Evolutionary conservation across 768 basidiomycete species (phyloP), one percentile per base, ranked within the genome.

Genomic region (Tylopilus plumbeoviolaceoides): DNA sequence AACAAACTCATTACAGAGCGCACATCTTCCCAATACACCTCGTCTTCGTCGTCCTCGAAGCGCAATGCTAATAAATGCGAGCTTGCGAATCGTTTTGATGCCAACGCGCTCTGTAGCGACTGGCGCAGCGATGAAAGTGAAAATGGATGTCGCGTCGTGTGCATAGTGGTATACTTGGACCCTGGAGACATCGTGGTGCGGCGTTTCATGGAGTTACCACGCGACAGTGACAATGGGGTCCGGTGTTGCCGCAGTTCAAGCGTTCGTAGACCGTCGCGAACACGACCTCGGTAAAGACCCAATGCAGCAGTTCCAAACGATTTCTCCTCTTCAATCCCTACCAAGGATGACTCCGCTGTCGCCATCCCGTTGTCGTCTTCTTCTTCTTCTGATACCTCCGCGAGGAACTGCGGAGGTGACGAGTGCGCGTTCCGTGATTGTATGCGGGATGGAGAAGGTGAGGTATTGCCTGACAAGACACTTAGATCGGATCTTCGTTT

Each of bases 1-100:
- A 92, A 67, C 12, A 92, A 65, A 12, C 74, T 75, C 76, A 91
- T 84, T 45, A 93, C 81, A 25, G 84, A 81, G 14, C 85, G 78
- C 27, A 89, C 89, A 59, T 91, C 85, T 59, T 91, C 90, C 90
- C 90, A 93, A 59, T 93, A 93, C 6, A 76, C 73, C 47, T 85
- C 84, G 56, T 89, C 87, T 31, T 84, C 87, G 44, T 81, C 82
- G 43, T 85, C 84, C 69, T 71, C 75, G 63, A 93, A 93, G 2
- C 91, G 78, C 45, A 93, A 67, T 5, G 90, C 90, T 3, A 93
- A 75, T 4, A 93, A 74, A 64, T 93, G 88, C 2, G 90, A 79
- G 51, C 86, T 89, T 0, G 89, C 79, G 61, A 88, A 91, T 14
- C 90, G 80, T 57, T 85, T 88, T 17, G 89, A 80, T 4, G 83